These are phyloP conservation scores for Podospora bellae-mahoneyi DNA, from an alignment of 495 filamentous ascomycete species.

Conservation along the genomic window DNA sequence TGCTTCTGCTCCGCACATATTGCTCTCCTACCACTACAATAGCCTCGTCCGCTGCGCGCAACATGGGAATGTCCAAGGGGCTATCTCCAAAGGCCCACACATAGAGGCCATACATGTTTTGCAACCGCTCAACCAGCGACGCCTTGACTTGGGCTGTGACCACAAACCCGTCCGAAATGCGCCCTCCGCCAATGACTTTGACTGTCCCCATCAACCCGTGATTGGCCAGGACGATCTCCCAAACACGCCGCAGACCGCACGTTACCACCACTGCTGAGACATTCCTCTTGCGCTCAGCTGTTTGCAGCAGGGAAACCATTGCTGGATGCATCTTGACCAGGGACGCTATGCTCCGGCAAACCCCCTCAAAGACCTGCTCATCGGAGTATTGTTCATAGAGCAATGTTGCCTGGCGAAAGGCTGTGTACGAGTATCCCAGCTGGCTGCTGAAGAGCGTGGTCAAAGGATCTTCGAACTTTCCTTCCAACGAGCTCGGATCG, in stretches of 20 bases:
- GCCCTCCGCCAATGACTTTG: slow-evolving; percentile 55
- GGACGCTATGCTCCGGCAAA: slow-evolving; percentile 49
- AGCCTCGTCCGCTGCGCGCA: slow-evolving; percentile 52
- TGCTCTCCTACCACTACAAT: slow-evolving; percentile 57
- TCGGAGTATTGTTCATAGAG: slow-evolving; percentile 51
- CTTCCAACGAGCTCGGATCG: neutral
- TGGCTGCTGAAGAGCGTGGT: slow-evolving; percentile 49
- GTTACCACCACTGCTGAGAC: slow-evolving; percentile 56
- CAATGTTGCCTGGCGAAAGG: slow-evolving; percentile 56
- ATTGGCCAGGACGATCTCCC: slow-evolving; percentile 53
- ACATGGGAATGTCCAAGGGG: slow-evolving; percentile 58
- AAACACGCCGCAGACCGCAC: slow-evolving; percentile 55
- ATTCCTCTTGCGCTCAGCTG: slow-evolving; percentile 34
- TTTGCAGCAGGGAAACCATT: slow-evolving; percentile 45
- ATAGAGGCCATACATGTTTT: slow-evolving; percentile 33
- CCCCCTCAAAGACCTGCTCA: slow-evolving; percentile 44
- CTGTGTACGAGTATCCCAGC: slow-evolving; percentile 53
- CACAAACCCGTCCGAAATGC: slow-evolving; percentile 48
- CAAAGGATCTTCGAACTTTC: slow-evolving; percentile 31
- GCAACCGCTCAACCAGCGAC: slow-evolving; percentile 44
- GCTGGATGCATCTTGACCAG: slow-evolving; percentile 49
- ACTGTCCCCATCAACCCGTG: slow-evolving; percentile 46
- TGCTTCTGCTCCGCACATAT: slow-evolving; percentile 50
- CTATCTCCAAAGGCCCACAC: slow-evolving; percentile 65
- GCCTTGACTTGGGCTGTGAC: slow-evolving; percentile 54